Evolutionary conservation across 139 green algal species (phyloP), one percentile per base, ranked within the genome.

Genomic region (Coelastrella sp.): DNA sequence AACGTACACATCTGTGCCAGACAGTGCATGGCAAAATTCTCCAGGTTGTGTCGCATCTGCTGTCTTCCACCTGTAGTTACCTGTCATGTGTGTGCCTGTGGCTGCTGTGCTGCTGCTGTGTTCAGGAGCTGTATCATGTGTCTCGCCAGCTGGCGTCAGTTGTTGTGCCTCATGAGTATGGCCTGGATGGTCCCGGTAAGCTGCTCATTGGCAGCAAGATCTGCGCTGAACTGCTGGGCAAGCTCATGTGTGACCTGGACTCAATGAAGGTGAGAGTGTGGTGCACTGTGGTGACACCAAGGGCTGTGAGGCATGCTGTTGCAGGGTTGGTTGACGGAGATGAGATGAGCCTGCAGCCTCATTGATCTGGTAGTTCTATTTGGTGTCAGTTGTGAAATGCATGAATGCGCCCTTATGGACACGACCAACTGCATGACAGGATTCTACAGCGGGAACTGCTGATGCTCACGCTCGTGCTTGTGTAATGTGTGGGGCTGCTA

Each of bases 191-290:
- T 4, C 74, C 89, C 5, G 89, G 93, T 83, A 98, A 97, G 95
- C 92, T 98, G 92, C 89, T 91, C 83, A 98, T 98, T 78, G 96
- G 96, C 10, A 94, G 87, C 85, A 97, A 96, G 85, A 96, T 96
- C 22, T 91, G 92, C 6, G 81, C 87, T 19, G 91, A 94, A 90
- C 94, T 99, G 90, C 93, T 99, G 91, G 96, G 95, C 81, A 99
- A 99, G 95, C 93, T 99, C 78, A 93, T 99, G 74, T 93, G 93
- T 35, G 98, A 99, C 93, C 88, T 99, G 89, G 95, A 93, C 22
- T 97, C 95, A 87, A 99, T 97, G 95, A 92, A 88, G 87, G 87
- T 91, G 78, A 56, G 76, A 20, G 35, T 78, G 7, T n/a, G 7
- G 7, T 49, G 35, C 35, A 49, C 35, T 49, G 35, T 49, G 1